Evolutionary conservation across 306 rosid species (phyloP), one percentile per base, ranked within the genome.

Genomic region (Fragaria ananassa): DNA sequence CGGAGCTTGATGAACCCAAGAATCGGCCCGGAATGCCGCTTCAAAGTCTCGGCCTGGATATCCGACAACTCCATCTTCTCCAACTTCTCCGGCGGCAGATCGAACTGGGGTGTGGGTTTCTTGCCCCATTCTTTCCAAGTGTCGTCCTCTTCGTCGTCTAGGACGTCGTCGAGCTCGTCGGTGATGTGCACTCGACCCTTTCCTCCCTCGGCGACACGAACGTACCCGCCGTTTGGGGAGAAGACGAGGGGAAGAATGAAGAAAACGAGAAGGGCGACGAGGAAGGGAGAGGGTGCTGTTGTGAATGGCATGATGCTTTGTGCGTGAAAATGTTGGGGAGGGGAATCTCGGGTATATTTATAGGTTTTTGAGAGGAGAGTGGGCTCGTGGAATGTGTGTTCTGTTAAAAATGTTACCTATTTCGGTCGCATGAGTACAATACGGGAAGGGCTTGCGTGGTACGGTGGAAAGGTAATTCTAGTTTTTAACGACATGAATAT

Each of bases 91-190:
- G 96, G 90, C 11, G 83, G 88, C 8, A 74, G 68, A 78, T 82
- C 86, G 34, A 63, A 70, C 3, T 56, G 49, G 31, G 34, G 67
- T 41, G 88, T 77, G 57, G 92, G 86, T 0, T 85, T 94, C 88
- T 89, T 88, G 82, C 98, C 98, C 97, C 97, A 95, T 64, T 90
- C 73, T 65, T 74, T 89, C 98, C 98, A 92, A 21, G 74, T 74
- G 1, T 95, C 98, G 80, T 95, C 98, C 81, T 95, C 98, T 60
- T 92, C 98, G 3, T 95, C 92, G 71, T 95, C 98, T 46, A 81
- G 73, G 7, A 94, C 95, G 76, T 90, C 97, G 79, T 95, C 95
- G 17, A 95, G 88, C 27, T 95, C 93, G 81, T 95, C 98, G 35
- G 97, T 68, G 82, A 95, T 90, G 74, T 92, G 93, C 62, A 89